Base-by-base conservation (phyloP, 495 filamentous ascomycete species). In the Penicillium daleae region DNA sequence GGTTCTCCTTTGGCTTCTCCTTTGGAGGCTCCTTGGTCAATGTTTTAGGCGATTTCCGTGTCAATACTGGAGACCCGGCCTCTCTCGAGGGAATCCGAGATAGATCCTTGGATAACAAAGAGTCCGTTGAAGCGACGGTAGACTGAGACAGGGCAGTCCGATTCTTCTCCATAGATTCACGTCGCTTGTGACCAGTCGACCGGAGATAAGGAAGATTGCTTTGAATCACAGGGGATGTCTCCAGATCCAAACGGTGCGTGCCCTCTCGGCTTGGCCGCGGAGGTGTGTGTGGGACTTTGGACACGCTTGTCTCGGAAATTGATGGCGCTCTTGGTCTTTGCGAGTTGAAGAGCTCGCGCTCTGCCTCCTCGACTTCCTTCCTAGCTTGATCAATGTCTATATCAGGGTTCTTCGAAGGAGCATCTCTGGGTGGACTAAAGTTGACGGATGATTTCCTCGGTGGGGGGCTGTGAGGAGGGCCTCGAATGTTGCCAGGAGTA, bases 211-310 rank as follows among this genome's bases (percentile, higher is more conserved):
- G 73, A 19, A 96, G 75, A 69, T 94, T 93, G 75, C 91, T 94
- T 52, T 90, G 90, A 26, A 96, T 87, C 27, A 96, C 76, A 17
- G 90, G 87, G 12, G 88, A 85, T 6, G 86, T 80, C 9, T 85
- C 83, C 40, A 85, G 74, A 31, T 85, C 76, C 48, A 96, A 80
- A 56, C 87, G 86, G 49, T 88, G 83, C 2, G 89, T 91, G 10
- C 91, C 91, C 64, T 95, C 88, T 81, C 93, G 82, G 70, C 91
- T 97, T 6, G 93, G 93, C 59, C 93, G 77, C 50, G 77, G 71
- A 49, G 70, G 70, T 24, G 65, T 71, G 21, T 59, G 63, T n/a
- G 65, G 64, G 2, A 59, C 49, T 32, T n/a, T 59, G 15, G 63
- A 60, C 9, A 56, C 50, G 33, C 13, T 56, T 9, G 8, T 39